These are phyloP conservation scores for Fusarium caatingaense DNA, from an alignment of 2,329 filamentous ascomycete species.

Conservation along the genomic window DNA sequence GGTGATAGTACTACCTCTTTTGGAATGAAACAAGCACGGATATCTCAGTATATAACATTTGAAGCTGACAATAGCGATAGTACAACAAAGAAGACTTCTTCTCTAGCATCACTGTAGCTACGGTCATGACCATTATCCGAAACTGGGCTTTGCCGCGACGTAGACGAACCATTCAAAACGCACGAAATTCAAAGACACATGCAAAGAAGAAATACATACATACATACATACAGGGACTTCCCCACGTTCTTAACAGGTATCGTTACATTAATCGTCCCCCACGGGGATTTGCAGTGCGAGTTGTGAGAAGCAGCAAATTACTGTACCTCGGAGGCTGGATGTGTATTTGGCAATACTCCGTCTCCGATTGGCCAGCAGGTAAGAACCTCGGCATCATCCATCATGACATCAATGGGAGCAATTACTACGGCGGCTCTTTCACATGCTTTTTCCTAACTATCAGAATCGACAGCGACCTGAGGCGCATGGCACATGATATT, in stretches of 20 bases:
- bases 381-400: constrained; percentile 44
- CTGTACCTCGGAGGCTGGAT: constrained; percentile 24
- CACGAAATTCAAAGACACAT: constrained; percentile 9
- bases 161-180: not conserved
- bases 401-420: constrained; percentile 43
- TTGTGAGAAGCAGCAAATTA: constrained; percentile 17
- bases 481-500: constrained; percentile 40
- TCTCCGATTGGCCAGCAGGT: constrained; percentile 35
- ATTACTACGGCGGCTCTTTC: constrained; percentile 29
- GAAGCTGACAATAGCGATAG: not conserved
- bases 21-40: not conserved
- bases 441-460: constrained; percentile 30
- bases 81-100: not conserved
- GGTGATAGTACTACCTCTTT: not conserved
- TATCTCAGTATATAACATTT: not conserved
- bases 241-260: constrained; percentile 28
- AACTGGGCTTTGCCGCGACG: not conserved
- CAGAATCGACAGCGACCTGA: constrained; percentile 17
- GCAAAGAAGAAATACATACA: not conserved
- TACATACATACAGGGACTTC: constrained; percentile 6
- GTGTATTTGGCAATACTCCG: constrained; percentile 40
- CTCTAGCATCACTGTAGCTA: not conserved
- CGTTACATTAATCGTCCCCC: constrained; percentile 4
- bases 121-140: not conserved
- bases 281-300: constrained; percentile 9